Evolutionary conservation across 345 rosid species (phyloP), one percentile per base, ranked within the genome.

Genomic region (Anacardium occidentale): DNA sequence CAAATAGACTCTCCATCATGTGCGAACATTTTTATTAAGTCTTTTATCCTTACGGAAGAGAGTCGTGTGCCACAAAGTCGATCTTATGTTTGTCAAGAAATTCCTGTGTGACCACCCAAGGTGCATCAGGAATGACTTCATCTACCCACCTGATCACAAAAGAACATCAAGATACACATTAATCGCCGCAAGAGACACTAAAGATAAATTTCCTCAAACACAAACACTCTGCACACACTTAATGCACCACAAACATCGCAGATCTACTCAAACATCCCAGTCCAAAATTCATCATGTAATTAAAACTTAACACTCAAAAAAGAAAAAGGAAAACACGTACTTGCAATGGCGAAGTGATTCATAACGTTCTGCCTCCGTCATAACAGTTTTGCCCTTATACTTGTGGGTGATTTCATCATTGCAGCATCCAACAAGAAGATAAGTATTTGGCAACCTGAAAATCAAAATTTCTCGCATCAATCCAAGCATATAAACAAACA

Each of bases 281-380:
- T 37, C 7, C 42, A 37, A 37, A 37, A 7, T 37, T 37, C 9
- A 37, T 37, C 42, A 37, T 55, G 26, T 6, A 21, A 55, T 12
- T 9, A 55, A 55, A 55, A 55, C 29, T 55, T 21, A 55, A 37
- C 42, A 6, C 53, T 50, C 17, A 18, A 50, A 50, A 14, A 7
- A 45, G 57, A 37, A 37, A 24, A 67, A 52, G n/a, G 74, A 32
- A 26, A 21, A 29, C 12, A 2, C 84, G 69, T 87, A 93, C 98
- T 85, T 93, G 98, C 98, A 93, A 72, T 93, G 98, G 20, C 96
- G 97, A 72, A 93, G 98, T 47, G 97, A 91, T 75, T 93, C 98
- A 44, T 91, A 91, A 52, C 98, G 94, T 75, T 91, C 98, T 1
- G 73, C 81, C 55, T 85, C 97, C 2, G 82, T 91, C 96, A 93